Percentiles rank a stretch among this genome's conserved stretches.
phyloP scores from a whole-genome alignment of 2,329 filamentous ascomycete genomes.

The Cucurbitaria berberidis region DNA sequence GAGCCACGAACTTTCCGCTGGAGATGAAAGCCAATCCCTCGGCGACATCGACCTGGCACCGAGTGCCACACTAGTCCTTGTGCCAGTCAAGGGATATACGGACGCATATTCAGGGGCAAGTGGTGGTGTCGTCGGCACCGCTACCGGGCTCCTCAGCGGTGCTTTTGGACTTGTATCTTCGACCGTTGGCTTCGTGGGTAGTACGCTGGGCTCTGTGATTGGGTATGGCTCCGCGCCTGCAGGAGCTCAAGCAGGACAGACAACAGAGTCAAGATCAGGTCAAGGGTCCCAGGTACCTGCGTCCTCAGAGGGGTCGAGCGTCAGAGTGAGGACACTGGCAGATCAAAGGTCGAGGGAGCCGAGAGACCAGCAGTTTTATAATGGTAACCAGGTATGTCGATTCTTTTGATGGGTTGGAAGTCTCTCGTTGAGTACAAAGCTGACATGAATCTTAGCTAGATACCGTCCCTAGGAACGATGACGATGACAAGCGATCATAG shows the following conservation, averaged over 20 bases:
- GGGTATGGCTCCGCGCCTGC: slow-evolving; percentile 27
- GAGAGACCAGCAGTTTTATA: slow-evolving; percentile 77
- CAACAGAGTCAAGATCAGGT: slow-evolving; percentile 13
- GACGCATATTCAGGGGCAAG: slow-evolving; percentile 61
- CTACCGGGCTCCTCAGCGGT: slow-evolving; percentile 42
- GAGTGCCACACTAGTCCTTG: slow-evolving; percentile 80
- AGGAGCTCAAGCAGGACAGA: slow-evolving; percentile 14
- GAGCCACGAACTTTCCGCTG: slow-evolving; percentile 73
- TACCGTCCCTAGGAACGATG: slow-evolving; percentile 12
- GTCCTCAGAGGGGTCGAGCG: slow-evolving; percentile 25
- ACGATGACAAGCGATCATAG: slow-evolving; percentile 8
- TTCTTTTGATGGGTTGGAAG: background rate
- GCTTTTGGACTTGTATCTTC: slow-evolving; percentile 44
- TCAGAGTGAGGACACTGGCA: slow-evolving; percentile 53
- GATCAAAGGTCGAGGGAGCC: slow-evolving; percentile 59
- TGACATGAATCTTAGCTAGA: slow-evolving; percentile 11
- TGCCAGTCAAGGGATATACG: slow-evolving; percentile 69
- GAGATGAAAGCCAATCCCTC: slow-evolving; percentile 74
- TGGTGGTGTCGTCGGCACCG: slow-evolving; percentile 38
- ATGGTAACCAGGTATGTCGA: slow-evolving; percentile 80
- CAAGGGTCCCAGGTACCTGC: slow-evolving; percentile 15
- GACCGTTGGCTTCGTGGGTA: slow-evolving; percentile 43
- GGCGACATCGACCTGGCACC: slow-evolving; percentile 75
- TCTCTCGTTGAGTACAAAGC: background rate
- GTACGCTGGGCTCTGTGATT: slow-evolving; percentile 38